These are phyloP conservation scores for Pichia sp. DNA, from an alignment of 1,139 yeast genomes.

Conservation along the genomic window DNA sequence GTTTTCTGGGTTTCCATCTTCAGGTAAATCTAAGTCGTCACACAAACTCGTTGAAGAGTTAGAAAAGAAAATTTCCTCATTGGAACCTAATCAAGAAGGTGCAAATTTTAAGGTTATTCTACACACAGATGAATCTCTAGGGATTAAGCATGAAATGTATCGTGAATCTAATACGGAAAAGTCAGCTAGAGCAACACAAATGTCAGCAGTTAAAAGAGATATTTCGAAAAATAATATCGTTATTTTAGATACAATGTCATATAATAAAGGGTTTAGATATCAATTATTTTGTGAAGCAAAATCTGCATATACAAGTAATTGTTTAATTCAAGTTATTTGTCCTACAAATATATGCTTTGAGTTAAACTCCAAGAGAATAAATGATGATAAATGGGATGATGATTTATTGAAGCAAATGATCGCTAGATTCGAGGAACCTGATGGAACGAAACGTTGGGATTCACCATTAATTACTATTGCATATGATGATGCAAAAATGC, in stretches of 20 bases:
- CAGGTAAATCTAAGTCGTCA: constrained; percentile 82
- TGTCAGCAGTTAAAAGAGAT: constrained; percentile 84
- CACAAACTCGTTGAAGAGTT: constrained; percentile 43
- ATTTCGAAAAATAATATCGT: constrained; percentile 65
- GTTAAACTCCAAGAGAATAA: constrained; percentile 45
- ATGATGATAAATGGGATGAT: constrained; percentile 52
- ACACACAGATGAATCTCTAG: constrained; percentile 73
- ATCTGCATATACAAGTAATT: constrained; percentile 72
- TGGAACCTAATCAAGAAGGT: constrained; percentile 41
- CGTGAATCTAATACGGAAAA: constrained; percentile 69
- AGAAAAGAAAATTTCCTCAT: constrained; percentile 39
- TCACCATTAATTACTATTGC: constrained; percentile 72
- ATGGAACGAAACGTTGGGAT: constrained; percentile 84
- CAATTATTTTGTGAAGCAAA: constrained; percentile 93
- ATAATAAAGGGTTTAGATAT: constrained; percentile 92
- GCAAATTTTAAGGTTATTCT: constrained; percentile 54
- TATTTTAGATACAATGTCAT: constrained; percentile 76
- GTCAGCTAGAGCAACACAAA: constrained; percentile 74
- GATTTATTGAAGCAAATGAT: constrained; percentile 62
- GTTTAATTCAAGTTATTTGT: constrained; percentile 73
- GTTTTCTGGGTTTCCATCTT: constrained; percentile 77
- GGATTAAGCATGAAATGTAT: constrained; percentile 64
- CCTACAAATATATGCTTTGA: constrained; percentile 55
- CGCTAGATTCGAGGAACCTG: constrained; percentile 93
- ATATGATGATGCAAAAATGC: constrained; percentile 49